Evolutionary conservation across 768 basidiomycete genomes (phyloP).

Genomic region (Pleurotus tuoliensis): DNA sequence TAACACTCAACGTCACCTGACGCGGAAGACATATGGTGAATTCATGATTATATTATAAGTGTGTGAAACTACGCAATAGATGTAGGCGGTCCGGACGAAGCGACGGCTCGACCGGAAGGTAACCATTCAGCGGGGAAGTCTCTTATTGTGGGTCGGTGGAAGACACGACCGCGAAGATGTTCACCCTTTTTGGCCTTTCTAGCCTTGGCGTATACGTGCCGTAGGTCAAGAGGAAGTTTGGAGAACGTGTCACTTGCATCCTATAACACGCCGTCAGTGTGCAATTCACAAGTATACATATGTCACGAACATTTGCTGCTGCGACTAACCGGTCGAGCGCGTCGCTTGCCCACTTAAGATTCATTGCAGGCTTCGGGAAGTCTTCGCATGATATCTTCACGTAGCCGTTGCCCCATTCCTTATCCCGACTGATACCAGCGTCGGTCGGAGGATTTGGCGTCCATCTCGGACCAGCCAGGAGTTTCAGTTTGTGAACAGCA

Average conservation of each 20-base stretch:
- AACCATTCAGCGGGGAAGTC: slow-evolving; percentile 91
- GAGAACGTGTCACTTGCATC: slow-evolving; percentile 42
- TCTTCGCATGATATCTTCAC: slow-evolving; percentile 90
- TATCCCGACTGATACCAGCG: slow-evolving; percentile 51
- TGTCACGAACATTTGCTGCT: slow-evolving; percentile 78
- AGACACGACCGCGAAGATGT: slow-evolving; percentile 50
- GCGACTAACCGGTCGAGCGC: slow-evolving; percentile 69
- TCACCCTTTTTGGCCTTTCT: slow-evolving; percentile 74
- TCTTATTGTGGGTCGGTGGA: slow-evolving; percentile 57
- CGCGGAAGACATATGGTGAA: neutral
- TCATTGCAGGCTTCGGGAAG: slow-evolving; percentile 79
- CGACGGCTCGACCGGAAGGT: slow-evolving; percentile 25
- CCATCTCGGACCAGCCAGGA: slow-evolving; percentile 90
- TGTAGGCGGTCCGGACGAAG: neutral
- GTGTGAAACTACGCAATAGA: neutral
- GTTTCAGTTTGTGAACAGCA: slow-evolving; percentile 79
- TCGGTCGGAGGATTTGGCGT: slow-evolving; percentile 67
- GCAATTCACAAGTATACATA: neutral
- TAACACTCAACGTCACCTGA: slow-evolving; percentile 1
- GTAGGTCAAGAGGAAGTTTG: slow-evolving; percentile 75
- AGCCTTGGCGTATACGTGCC: slow-evolving; percentile 72
- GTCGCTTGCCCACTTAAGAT: slow-evolving; percentile 93
- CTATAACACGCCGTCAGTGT: slow-evolving; percentile 24
- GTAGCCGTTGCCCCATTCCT: slow-evolving; percentile 65
- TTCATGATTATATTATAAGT: too few species aligned